Conservation (phyloP, 2,329 filamentous ascomycete genomes). For the Lizonia empirigonia region DNA sequence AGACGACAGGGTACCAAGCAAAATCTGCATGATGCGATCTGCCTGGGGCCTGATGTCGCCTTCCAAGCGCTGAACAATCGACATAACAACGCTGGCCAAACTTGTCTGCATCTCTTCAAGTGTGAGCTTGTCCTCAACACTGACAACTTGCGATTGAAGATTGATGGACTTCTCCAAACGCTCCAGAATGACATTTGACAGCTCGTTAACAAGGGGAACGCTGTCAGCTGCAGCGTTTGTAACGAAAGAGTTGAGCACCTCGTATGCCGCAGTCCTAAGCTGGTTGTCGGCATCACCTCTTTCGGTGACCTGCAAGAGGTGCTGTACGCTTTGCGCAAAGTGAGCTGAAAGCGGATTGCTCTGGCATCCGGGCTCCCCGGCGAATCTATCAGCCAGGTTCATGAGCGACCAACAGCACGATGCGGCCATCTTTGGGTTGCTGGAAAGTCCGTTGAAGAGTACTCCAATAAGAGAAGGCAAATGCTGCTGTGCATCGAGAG, state of each 20-base stretch:
- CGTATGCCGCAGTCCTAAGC: constrained; percentile 92
- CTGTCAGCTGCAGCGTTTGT: constrained; percentile 88
- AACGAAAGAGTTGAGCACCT: constrained; percentile 94
- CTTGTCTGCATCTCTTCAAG: constrained; percentile 98
- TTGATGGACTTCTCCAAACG: constrained; percentile 88
- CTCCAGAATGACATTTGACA: constrained; percentile 88
- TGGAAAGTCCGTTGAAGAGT: constrained; percentile 86
- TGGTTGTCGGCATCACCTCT: constrained; percentile 82
- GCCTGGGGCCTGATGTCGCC: constrained; percentile 88
- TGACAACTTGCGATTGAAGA: constrained; percentile 91
- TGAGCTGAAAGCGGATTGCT: constrained; percentile 85
- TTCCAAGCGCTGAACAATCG: constrained; percentile 89
- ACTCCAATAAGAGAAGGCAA: constrained; percentile 84
- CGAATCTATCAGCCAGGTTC: constrained; percentile 96
- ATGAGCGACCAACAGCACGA: constrained; percentile 99
- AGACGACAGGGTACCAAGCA: constrained; percentile 79
- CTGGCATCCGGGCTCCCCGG: constrained; percentile 78
- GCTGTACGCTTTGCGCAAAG: constrained; percentile 89
- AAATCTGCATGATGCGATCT: constrained; percentile 89
- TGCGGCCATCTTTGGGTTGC: constrained; percentile 93
- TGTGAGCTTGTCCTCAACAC: constrained; percentile 93
- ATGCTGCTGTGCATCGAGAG: constrained; percentile 84
- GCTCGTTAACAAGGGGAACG: constrained; percentile 75
- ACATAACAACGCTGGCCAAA: constrained; percentile 85
- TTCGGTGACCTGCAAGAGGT: constrained; percentile 83